A percentile compares a stretch with the other conserved stretches of the same genome.
phyloP scores from a whole-genome alignment of 805 yeast species.

The Saccharomyces cerevisiae region DNA sequence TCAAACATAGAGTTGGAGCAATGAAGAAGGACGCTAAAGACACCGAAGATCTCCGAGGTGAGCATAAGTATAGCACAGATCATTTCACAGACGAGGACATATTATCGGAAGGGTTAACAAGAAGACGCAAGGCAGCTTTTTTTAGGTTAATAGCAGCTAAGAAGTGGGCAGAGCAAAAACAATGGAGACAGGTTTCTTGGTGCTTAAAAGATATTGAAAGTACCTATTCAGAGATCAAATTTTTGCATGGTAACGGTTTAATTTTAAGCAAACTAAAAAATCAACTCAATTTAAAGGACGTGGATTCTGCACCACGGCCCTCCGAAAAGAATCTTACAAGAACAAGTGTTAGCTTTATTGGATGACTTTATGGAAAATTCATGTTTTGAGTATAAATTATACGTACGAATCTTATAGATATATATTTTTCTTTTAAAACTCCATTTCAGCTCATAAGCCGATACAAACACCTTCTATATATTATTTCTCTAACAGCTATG shows the following conservation, averaged over 20 bases:
- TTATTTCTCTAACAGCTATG: neutral
- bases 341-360: neutral
- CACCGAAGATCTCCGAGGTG: neutral
- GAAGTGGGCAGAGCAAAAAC: slow-evolving; percentile 47
- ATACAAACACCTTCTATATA: neutral
- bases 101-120: slow-evolving; percentile 44
- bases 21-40: slow-evolving; percentile 7
- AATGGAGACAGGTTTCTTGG: slow-evolving; percentile 29
- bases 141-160: slow-evolving; percentile 71
- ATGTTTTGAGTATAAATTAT: neutral
- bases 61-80: slow-evolving; percentile 13
- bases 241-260: slow-evolving; percentile 17
- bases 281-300: slow-evolving; percentile 1
- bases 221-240: slow-evolving; percentile 22
- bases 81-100: slow-evolving; percentile 30
- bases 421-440: neutral
- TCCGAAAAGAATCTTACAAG: neutral
- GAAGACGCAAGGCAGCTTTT: slow-evolving; percentile 65
- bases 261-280: slow-evolving; percentile 15
- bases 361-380: neutral
- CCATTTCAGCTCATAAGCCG: neutral
- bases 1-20: slow-evolving; percentile 20
- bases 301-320: neutral
- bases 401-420: neutral
- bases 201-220: slow-evolving; percentile 24